Percentiles rank a stretch among this genome's conserved stretches.
Evolutionary conservation across 495 filamentous ascomycete genomes (phyloP).

Genomic region (Annulohypoxylon stygium): DNA sequence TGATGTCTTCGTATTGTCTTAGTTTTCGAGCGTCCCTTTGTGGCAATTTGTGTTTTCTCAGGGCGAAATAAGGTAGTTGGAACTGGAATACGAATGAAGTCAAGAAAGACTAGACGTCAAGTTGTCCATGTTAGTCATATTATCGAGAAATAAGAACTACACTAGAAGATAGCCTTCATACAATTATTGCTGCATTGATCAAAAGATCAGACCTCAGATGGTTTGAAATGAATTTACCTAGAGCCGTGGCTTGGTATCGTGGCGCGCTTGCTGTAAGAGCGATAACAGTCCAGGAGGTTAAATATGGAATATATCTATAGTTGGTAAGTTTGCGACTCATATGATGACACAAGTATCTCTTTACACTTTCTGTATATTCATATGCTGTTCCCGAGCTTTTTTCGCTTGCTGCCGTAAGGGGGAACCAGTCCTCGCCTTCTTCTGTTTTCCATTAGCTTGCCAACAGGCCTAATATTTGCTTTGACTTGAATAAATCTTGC

Average conservation of each 20-base stretch:
- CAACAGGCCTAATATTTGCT: not conserved
- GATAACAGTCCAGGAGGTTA: conserved; percentile 17
- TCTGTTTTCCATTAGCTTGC: not conserved
- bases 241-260: conserved; percentile 5
- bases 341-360: not conserved
- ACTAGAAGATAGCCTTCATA: not conserved
- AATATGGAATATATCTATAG: conserved; percentile 18
- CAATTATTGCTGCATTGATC: conserved; percentile 1
- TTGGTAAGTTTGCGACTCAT: not conserved
- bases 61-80: conserved; percentile 22
- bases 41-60: conserved; percentile 19
- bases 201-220: conserved; percentile 20
- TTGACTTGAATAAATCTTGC: not conserved
- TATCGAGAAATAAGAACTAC: not conserved
- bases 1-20: conserved; percentile 21
- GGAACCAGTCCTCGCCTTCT: not conserved
- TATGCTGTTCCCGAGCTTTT: not conserved
- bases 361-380: conserved; percentile 3
- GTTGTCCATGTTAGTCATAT: not conserved
- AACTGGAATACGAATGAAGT: conserved; percentile 20
- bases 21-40: not conserved
- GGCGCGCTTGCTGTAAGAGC: conserved; percentile 21
- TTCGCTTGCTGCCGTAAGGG: not conserved
- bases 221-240: conserved; percentile 23
- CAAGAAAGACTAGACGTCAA: not conserved